phyloP scores from a whole-genome alignment of 306 rosid species.

The Coriaria nepalensis region DNA sequence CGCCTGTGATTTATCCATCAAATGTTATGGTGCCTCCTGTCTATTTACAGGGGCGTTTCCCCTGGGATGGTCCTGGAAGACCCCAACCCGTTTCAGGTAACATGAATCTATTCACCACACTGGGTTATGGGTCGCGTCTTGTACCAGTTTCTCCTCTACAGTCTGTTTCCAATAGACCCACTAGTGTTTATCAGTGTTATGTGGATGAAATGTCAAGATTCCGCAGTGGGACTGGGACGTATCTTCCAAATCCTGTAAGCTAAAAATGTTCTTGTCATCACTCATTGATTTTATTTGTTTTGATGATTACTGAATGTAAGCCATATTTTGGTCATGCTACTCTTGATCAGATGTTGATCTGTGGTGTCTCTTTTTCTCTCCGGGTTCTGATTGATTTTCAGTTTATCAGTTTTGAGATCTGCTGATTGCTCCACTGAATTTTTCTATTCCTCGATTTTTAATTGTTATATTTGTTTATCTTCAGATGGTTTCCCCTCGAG shows the following conservation, averaged over 20 bases:
- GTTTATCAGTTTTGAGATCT: background rate
- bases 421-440: background rate
- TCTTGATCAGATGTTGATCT: too few species aligned
- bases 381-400: background rate
- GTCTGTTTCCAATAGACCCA: constrained; percentile 61
- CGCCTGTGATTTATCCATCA: constrained; percentile 44
- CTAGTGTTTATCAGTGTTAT: constrained; percentile 52
- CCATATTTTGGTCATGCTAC: background rate
- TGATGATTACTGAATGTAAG: background rate
- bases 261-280: constrained; percentile 8
- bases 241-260: constrained; percentile 94
- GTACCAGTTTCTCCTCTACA: constrained; percentile 71
- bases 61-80: constrained; percentile 96
- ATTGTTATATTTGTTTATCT: constrained; percentile 8
- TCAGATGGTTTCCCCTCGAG: constrained; percentile 70
- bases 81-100: constrained; percentile 58
- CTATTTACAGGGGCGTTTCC: constrained; percentile 67
- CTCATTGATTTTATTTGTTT: constrained; percentile 8
- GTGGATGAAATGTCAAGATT: constrained; percentile 70
- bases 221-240: constrained; percentile 95
- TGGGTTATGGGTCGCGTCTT: constrained; percentile 55
- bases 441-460: constrained; percentile 8
- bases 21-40: constrained; percentile 59
- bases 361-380: too few species aligned
- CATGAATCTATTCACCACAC: constrained; percentile 33